Conservation (phyloP, 1,139 yeast genomes). For the Meyerozyma smithsonii region DNA sequence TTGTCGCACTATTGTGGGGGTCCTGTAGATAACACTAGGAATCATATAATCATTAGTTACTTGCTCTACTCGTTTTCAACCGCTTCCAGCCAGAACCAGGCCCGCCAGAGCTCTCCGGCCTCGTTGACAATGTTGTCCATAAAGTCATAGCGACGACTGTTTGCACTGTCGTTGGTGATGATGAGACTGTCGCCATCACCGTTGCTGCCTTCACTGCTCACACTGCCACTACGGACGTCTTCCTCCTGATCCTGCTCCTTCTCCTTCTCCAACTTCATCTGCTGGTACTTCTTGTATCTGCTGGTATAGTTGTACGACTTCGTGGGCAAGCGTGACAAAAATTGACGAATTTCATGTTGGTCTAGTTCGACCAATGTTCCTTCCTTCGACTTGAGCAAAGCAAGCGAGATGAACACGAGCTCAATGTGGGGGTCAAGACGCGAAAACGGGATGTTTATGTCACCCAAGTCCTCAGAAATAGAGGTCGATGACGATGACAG, state of each 20-base stretch:
- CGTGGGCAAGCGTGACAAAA: constrained; percentile 53
- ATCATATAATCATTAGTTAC: constrained; percentile 2
- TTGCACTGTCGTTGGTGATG: constrained; percentile 33
- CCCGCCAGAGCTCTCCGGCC: constrained; percentile 87
- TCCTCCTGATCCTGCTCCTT: constrained; percentile 12
- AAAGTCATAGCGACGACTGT: constrained; percentile 44
- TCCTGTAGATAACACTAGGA: background rate
- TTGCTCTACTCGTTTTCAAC: constrained; percentile 36
- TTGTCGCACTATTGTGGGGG: constrained; percentile 4
- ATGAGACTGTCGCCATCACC: constrained; percentile 14
- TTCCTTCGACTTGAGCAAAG: constrained; percentile 77
- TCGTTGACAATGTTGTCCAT: constrained; percentile 68
- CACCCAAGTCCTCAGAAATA: constrained; percentile 7
- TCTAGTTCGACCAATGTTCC: constrained; percentile 78
- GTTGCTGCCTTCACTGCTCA: background rate
- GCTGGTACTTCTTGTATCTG: constrained; percentile 31
- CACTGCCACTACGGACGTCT: constrained; percentile 12
- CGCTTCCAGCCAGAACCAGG: constrained; percentile 75
- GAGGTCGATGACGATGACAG: constrained; percentile 3
- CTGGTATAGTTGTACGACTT: constrained; percentile 32
- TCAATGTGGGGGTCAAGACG: constrained; percentile 74
- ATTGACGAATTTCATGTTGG: constrained; percentile 83
- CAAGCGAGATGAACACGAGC: constrained; percentile 69
- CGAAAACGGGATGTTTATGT: constrained; percentile 50
- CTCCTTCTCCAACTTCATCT: constrained; percentile 18